Evolutionary conservation across 148 eudicot species (phyloP), one percentile per base, ranked within the genome.

Genomic region (Diospyros kaki): DNA sequence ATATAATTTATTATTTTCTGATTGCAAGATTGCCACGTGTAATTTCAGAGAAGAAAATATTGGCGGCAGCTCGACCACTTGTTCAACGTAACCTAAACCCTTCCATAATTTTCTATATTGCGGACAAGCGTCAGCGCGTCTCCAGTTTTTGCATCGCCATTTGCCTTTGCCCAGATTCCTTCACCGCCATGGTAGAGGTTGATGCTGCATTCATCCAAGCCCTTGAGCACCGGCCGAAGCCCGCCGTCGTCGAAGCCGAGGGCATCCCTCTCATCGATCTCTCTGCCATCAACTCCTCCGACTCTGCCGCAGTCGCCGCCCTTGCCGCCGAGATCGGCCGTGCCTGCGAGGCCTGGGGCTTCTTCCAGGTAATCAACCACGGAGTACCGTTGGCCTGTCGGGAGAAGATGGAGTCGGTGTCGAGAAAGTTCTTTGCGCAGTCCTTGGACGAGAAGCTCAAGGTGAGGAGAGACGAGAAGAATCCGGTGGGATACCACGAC

Each of bases 311-410:
- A 55, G 1, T 2, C 2, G 38, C 13, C 2, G 8, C 2, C 15
- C 44, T 64, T 9, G 42, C 5, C 40, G 39, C 50, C 10, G 69
- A 74, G 6, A 64, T 75, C 8, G 51, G 77, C 4, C 64, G 68
- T 2, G 78, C 78, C 6, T 68, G 59, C 55, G 48, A 68, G 73
- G 58, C 68, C 3, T 76, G 73, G 73, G 78, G 73, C 4, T 76
- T 76, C 53, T 68, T 76, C 46, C 62, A 64, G 15, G 66, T 76
- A 7, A 61, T 76, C 54, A 76, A 76, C 66, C 78, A 76, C 50
- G 73, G 73, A 3, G 78, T 59, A 6, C 66, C 78, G 1, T 4
- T 9, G 1, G 73, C 58, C 15, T 46, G 12, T 2, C 64, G 62
- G 43, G 13, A 58, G 9, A 76, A 40, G 28, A 42, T 76, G 6